Conservation (phyloP, 441 rosid species). For the Kokia cookei region DNA sequence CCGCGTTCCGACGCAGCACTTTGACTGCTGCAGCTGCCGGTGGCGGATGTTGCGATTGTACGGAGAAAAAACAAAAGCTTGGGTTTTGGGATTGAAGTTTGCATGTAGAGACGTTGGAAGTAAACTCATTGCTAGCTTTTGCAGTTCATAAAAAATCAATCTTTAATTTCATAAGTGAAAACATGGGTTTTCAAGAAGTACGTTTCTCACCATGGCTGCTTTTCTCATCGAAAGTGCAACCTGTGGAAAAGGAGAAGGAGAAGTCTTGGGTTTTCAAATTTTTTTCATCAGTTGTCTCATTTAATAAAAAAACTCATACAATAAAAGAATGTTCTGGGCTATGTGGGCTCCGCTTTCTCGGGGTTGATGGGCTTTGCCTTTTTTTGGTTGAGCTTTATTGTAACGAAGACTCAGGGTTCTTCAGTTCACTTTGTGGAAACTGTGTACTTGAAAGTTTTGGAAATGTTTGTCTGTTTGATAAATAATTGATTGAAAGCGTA, state of each 20-base stretch:
- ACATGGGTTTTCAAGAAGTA: not conserved
- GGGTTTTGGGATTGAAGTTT: not conserved
- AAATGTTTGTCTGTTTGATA: no score
- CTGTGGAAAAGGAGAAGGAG: not conserved
- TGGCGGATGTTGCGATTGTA: not conserved
- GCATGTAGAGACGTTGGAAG: constrained; percentile 1
- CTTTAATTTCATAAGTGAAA: not conserved
- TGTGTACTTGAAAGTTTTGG: no score
- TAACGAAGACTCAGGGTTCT: no score
- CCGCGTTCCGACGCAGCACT: constrained; percentile 31
- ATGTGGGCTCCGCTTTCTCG: no score
- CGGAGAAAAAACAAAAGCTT: constrained; percentile 8
- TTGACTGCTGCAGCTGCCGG: not conserved
- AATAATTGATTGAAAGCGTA: no score
- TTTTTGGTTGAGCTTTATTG: no score
- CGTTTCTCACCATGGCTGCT: not conserved
- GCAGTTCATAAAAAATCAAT: not conserved
- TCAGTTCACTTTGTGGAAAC: no score
- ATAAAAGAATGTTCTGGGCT: no score
- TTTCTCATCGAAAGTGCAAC: not conserved
- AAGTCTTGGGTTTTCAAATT: not conserved
- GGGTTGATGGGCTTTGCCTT: no score
- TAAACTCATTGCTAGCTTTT: not conserved
- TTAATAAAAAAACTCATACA: no score
- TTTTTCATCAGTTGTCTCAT: no score